Evolutionary conservation across 1,284 basidiomycete genomes (phyloP), one percentile per base, ranked within the genome.

Genomic region (Cryptococcus maquisensis): DNA sequence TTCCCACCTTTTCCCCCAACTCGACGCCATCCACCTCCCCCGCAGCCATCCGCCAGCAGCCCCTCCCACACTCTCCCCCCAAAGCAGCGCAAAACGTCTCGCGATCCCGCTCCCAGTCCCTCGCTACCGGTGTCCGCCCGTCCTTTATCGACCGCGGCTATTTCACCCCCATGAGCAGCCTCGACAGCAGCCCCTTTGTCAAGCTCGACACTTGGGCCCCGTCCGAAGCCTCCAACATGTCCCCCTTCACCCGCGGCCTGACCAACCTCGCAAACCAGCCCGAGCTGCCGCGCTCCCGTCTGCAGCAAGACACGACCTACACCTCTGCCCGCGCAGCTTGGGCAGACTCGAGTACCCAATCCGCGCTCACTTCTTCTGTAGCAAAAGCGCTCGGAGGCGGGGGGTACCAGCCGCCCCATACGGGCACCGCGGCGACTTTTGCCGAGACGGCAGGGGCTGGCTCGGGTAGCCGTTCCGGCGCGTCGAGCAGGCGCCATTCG

Each of bases 401-500:
- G 6, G 57, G 48, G n/a, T 63, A 63, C 51, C 62, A 63, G 28
- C 62, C 67, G n/a, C 52, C 61, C 10, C 52, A 64, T 8, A 65
- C 64, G 4, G 67, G 66, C 6, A 69, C 66, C 24, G 68, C 64
- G 13, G 55, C 64, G n/a, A 42, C 26, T 5, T 43, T 35, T 42
- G 37, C 23, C 28, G 39, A 55, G 18, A 26, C 52, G 10, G 64
- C 62, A 4, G 49, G 8, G 28, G 21, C n/a, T 20, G 49, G 49
- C 8, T 26, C 40, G 51, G 67, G 66, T 6, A 48, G 50, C 13
- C 21, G 54, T 35, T 74, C 72, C 1, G 90, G 90, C 0, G 86
- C 87, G 1, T 90, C 89, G 10, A 89, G 86, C 64, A 79, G 90
- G 43, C 79, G 90, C 38, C 90, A 93, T 66, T 89, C 86, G 57